phyloP scores from a whole-genome alignment of 2,329 filamentous ascomycete species.

The Aspergillus arachidicola region DNA sequence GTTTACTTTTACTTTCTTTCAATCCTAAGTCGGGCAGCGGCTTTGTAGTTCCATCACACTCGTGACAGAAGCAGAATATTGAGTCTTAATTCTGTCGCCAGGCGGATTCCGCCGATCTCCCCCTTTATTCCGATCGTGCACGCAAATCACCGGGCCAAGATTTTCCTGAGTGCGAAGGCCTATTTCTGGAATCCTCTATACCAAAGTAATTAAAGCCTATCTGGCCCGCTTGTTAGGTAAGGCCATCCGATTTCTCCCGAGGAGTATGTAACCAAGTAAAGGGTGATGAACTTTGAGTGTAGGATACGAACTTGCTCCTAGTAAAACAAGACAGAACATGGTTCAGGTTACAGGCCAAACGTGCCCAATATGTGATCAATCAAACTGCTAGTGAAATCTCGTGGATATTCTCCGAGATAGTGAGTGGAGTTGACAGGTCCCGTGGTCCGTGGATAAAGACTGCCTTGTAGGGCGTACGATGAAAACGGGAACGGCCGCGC shows the following conservation, averaged over 20 bases:
- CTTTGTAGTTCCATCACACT: background rate
- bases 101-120: background rate
- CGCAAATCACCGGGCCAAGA: background rate
- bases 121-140: background rate
- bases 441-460: background rate
- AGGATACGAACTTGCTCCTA: background rate
- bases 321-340: background rate
- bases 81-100: background rate
- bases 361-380: background rate
- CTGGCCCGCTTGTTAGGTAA: background rate
- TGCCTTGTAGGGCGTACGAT: background rate
- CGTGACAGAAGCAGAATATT: background rate
- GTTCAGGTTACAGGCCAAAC: too few relatives aligned
- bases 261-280: background rate
- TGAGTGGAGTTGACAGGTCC: background rate
- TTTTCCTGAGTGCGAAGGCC: background rate
- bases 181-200: background rate
- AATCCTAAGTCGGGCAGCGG: background rate
- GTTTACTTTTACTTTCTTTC: background rate
- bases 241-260: background rate
- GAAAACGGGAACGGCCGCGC: background rate
- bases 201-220: background rate
- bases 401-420: background rate
- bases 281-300: background rate
- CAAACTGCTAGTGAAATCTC: background rate